A percentile compares a stretch with the other conserved stretches of the same genome.
phyloP scores from a whole-genome alignment of 179 eudicot genomes.

The Pouteria campechiana region DNA sequence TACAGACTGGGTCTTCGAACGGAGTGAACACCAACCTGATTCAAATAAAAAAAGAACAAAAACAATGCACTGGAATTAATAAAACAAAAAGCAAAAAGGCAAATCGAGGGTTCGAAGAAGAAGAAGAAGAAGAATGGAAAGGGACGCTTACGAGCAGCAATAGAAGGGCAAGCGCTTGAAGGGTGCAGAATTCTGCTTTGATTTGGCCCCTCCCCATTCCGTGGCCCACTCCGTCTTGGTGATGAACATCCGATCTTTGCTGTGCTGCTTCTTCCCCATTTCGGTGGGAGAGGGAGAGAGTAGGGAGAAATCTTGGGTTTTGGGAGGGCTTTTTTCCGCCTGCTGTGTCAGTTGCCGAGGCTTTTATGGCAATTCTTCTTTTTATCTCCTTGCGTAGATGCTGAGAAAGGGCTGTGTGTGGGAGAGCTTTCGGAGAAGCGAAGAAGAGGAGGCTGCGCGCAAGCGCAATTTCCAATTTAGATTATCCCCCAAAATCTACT shows the following conservation, averaged over 20 bases:
- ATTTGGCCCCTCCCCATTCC: constrained; percentile 98
- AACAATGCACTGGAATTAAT: neutral
- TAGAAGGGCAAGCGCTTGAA: constrained; percentile 98
- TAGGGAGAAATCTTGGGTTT: constrained; percentile 13
- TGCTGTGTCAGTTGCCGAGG: too few relatives aligned
- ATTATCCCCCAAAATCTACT: too few relatives aligned
- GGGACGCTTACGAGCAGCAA: constrained; percentile 77
- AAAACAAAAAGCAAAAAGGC: neutral
- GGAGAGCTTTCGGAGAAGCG: too few relatives aligned
- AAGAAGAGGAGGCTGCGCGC: too few relatives aligned
- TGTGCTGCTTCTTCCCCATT: constrained; percentile 99
- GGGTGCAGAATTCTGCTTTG: constrained; percentile 51
- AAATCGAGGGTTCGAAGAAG: neutral
- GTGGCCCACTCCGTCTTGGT: constrained; percentile 99
- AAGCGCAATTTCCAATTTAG: too few relatives aligned
- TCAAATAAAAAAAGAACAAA: neutral
- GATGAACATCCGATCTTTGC: constrained; percentile 91
- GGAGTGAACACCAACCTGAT: constrained; percentile 89
- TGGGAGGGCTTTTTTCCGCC: too few relatives aligned
- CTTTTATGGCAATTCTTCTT: too few relatives aligned
- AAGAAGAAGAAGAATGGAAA: neutral
- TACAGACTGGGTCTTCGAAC: constrained; percentile 77
- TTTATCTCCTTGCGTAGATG: too few relatives aligned
- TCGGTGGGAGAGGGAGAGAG: neutral
- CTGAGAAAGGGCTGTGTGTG: too few relatives aligned